Evolutionary conservation across 306 rosid species (phyloP).

Genomic region (Acmispon strigosus): DNA sequence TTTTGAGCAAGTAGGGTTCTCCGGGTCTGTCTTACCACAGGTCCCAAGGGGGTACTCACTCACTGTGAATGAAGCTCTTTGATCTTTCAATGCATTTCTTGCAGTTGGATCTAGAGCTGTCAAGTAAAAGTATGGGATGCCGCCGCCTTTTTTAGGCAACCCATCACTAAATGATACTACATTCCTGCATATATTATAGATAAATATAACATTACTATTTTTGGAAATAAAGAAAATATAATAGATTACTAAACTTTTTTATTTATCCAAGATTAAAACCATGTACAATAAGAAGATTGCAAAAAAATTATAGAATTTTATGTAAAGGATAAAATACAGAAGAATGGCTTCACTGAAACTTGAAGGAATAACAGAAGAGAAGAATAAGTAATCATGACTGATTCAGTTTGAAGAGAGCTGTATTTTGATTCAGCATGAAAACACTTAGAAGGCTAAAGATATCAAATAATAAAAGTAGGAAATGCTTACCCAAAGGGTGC

Average conservation of each 20-base stretch:
- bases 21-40: conserved; percentile 76
- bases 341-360: no score
- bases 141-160: conserved; percentile 49
- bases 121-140: conserved; percentile 88
- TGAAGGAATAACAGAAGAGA: neutral
- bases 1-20: conserved; percentile 86
- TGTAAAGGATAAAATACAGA: neutral
- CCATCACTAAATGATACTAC: conserved; percentile 93
- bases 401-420: no score
- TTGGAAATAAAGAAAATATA: no score
- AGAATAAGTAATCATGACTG: no score
- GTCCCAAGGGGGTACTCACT: conserved; percentile 85
- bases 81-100: conserved; percentile 51
- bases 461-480: neutral
- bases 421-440: no score
- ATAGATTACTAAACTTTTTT: no score
- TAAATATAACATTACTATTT: neutral
- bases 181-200: conserved; percentile 56
- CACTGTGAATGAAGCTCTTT: conserved; percentile 70
- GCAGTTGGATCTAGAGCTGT: conserved; percentile 89
- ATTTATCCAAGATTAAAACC: neutral
- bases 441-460: no score
- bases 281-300: neutral
- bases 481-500: conserved; percentile 86
- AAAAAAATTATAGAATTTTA: neutral